Conservation (phyloP, 352 stramenopile species). For the Phytophthora multivora region DNA sequence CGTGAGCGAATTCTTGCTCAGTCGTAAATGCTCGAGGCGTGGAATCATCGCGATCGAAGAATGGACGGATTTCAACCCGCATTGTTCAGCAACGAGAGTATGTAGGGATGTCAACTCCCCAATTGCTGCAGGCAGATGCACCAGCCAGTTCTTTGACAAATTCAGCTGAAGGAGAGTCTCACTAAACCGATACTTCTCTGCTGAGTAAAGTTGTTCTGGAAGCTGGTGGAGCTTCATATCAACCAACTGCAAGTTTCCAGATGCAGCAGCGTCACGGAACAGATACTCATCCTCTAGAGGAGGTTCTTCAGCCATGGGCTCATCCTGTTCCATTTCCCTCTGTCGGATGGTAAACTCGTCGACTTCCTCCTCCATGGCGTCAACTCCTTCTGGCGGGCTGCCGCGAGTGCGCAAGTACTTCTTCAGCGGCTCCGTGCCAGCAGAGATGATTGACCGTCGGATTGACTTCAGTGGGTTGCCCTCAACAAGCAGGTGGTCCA, state of each 20-base stretch:
- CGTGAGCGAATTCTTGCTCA: conserved; percentile 83
- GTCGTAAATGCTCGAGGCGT: conserved; percentile 58
- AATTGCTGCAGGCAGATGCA: conserved; percentile 47
- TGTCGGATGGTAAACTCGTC: conserved; percentile 67
- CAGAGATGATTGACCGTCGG: conserved; percentile 64
- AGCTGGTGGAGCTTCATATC: conserved; percentile 60
- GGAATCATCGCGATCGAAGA: conserved; percentile 54
- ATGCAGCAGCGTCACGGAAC: conserved; percentile 68
- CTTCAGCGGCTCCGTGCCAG: conserved; percentile 73
- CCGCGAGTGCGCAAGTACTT: conserved; percentile 85
- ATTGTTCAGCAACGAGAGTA: conserved; percentile 76
- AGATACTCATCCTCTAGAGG: conserved; percentile 58
- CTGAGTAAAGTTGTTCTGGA: conserved; percentile 39
- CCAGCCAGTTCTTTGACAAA: conserved; percentile 74
- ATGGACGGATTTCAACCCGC: conserved; percentile 57
- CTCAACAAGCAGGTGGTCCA: conserved; percentile 77
- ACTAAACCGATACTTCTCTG: conserved; percentile 56
- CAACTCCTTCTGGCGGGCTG: conserved; percentile 59
- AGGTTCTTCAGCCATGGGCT: conserved; percentile 29
- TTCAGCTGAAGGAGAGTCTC: conserved; percentile 67
- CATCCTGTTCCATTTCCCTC: conserved; percentile 46
- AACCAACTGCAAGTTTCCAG: conserved; percentile 55
- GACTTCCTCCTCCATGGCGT: conserved; percentile 69
- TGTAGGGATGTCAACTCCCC: conserved; percentile 58
- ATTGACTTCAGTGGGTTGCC: conserved; percentile 82